A percentile compares a stretch with the other conserved stretches of the same genome.
These are phyloP conservation scores for Colletotrichum lentis DNA, from an alignment of 2,329 filamentous ascomycete genomes.

Conservation along the genomic window DNA sequence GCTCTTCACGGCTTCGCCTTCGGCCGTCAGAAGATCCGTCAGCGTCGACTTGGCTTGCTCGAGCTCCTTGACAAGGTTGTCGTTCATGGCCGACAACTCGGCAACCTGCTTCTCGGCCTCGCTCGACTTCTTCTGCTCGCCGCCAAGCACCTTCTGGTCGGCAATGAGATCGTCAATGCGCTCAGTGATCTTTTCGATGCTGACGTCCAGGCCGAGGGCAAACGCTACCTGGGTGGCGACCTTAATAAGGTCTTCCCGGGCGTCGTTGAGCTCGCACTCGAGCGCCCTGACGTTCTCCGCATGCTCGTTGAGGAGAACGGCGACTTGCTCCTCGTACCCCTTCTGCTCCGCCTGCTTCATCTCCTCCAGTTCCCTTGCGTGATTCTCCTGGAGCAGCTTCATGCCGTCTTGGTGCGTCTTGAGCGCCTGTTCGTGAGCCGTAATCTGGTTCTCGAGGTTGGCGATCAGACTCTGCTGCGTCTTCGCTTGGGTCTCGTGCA, in stretches of 20 bases:
- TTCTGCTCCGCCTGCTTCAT: constrained; percentile 60
- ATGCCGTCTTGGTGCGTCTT: constrained; percentile 63
- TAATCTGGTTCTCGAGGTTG: constrained; percentile 66
- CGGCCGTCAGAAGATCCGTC: constrained; percentile 61
- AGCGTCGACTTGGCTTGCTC: constrained; percentile 66
- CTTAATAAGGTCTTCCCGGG: constrained; percentile 71
- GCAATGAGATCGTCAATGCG: constrained; percentile 66
- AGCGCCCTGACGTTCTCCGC: constrained; percentile 64
- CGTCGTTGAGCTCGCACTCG: constrained; percentile 69
- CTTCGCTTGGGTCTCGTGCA: constrained; percentile 55
- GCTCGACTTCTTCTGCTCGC: constrained; percentile 65
- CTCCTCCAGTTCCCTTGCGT: constrained; percentile 60
- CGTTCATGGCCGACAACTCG: constrained; percentile 66
- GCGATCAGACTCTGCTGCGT: constrained; percentile 58
- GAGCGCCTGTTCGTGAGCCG: constrained; percentile 66
- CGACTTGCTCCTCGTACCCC: constrained; percentile 65
- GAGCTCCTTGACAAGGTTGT: constrained; percentile 68
- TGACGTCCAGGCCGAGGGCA: constrained; percentile 68
- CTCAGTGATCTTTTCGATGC: constrained; percentile 72
- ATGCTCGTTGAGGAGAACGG: constrained; percentile 68
- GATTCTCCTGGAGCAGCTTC: constrained; percentile 57
- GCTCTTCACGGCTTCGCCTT: constrained; percentile 55
- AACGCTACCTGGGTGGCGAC: constrained; percentile 70
- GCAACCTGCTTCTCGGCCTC: constrained; percentile 65
- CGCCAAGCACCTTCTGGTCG: constrained; percentile 66